A percentile compares a stretch with the other conserved stretches of the same genome.
Evolutionary conservation across 768 basidiomycete species (phyloP).

Genomic region (Tephrocybe sp.): DNA sequence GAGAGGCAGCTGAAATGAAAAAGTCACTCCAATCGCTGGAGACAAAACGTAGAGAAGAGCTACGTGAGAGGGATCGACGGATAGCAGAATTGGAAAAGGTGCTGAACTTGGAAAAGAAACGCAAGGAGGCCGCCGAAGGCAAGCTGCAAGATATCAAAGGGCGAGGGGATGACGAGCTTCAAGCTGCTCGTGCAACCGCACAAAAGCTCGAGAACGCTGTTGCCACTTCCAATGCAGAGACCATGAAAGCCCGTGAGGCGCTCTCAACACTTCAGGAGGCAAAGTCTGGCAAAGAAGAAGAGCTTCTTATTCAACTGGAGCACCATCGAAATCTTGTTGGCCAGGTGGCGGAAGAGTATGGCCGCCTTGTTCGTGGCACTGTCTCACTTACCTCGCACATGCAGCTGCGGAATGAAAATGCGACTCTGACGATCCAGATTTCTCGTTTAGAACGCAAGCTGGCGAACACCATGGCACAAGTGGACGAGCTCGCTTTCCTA

Average conservation of each 20-base stretch:
- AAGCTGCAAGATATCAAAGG: constrained; percentile 40
- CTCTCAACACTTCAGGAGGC: constrained; percentile 30
- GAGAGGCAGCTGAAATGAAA: constrained; percentile 48
- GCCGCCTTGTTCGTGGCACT: constrained; percentile 42
- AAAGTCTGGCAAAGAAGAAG: constrained; percentile 39
- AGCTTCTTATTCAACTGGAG: constrained; percentile 48
- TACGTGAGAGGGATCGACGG: constrained; percentile 49
- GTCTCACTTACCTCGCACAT: constrained; percentile 35
- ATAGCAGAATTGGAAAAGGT: constrained; percentile 57
- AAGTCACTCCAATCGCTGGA: constrained; percentile 49
- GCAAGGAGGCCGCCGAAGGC: constrained; percentile 45
- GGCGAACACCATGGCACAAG: constrained; percentile 65
- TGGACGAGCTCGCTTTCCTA: constrained; percentile 59
- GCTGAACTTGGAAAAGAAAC: constrained; percentile 46
- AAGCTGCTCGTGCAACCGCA: constrained; percentile 30
- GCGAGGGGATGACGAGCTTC: constrained; percentile 39
- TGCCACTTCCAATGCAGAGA: constrained; percentile 33
- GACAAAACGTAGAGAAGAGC: constrained; percentile 50
- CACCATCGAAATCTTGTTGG: constrained; percentile 43
- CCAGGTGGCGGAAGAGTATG: constrained; percentile 53
- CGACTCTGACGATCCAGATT: constrained; percentile 37
- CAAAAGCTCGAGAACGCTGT: constrained; percentile 36
- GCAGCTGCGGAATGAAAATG: constrained; percentile 38
- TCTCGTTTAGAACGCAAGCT: constrained; percentile 66
- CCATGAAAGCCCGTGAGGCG: constrained; percentile 29